phyloP scores from a whole-genome alignment of 345 rosid genomes.

The Citrus hindsii region DNA sequence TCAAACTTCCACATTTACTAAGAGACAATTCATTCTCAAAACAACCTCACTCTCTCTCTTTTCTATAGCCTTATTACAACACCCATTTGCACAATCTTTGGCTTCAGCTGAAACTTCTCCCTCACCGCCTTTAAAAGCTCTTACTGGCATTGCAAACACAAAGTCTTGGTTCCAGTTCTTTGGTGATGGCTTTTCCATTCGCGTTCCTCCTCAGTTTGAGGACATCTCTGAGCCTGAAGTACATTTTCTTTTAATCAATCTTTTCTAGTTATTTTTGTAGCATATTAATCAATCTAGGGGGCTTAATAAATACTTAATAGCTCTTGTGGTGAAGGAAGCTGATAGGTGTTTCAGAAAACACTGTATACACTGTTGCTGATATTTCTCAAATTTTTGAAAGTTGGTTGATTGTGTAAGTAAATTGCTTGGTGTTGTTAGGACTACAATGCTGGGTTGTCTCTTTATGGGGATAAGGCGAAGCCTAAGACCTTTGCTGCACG shows the following conservation, averaged over 20 bases:
- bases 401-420: not conserved
- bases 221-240: constrained; percentile 94
- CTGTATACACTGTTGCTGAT: not conserved
- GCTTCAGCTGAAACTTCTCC: constrained; percentile 48
- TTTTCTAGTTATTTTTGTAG: not conserved
- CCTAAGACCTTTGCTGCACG: constrained; percentile 80
- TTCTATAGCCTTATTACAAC: constrained; percentile 31
- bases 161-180: constrained; percentile 85
- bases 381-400: not conserved
- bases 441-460: constrained; percentile 73
- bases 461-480: constrained; percentile 92
- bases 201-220: constrained; percentile 85
- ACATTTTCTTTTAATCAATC: not conserved
- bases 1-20: constrained; percentile 18
- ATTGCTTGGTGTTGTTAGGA: constrained; percentile 43
- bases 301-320: not conserved
- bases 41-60: constrained; percentile 40
- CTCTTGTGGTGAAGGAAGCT: not conserved
- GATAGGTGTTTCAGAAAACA: constrained; percentile 7
- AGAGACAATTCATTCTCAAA: constrained; percentile 50
- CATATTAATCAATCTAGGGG: not conserved
- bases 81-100: constrained; percentile 42
- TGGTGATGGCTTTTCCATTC: constrained; percentile 79
- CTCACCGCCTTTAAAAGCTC: constrained; percentile 40
- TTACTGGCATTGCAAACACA: constrained; percentile 61